Base-by-base conservation (phyloP, 2,329 filamentous ascomycete species). In the Xylogone sp. region DNA sequence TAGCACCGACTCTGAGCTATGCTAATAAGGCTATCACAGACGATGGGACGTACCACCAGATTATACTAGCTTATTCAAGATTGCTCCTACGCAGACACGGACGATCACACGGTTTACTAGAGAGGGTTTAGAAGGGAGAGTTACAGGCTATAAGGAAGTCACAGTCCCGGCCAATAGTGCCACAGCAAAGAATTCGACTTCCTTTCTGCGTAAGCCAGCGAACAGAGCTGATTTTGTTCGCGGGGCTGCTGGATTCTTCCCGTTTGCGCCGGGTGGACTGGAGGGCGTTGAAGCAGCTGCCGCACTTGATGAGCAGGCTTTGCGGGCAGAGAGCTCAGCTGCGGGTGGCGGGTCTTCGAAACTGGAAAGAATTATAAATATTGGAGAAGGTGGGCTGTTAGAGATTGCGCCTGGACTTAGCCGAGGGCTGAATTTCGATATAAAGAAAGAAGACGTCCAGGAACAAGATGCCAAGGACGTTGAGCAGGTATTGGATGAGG, bases 131-230 rank as follows among this genome's bases (percentile, higher is more conserved):
- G 91, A 97, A 70, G 94, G 94, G 20, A 82, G 87, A 48, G 93
- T 99, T 21, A 96, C 90, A 8, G 92, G 92, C 47, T 97, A 99
- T 70, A 88, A 86, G 65, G 94, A 97, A 68, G 89, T 97, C 47
- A 97, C 94, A 1, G 84, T 97, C 8, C 90, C 93, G 4, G 90
- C 90, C 29, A 88, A 85, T 62, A 95, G 88, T 62, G 90, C 88
- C 16, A 97, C 89, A 16, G 93, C 91, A 45, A 99, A 97, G 72
- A 96, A 96, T 65, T 97, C 91, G 2, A 97, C 92, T 0, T 96
- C 91, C 4, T 76, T 97, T 42, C 75, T 88, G 16, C 82, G 94
- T 44, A 95, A 95, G 65, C 93, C 93, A 3, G 93, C 90, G 13
- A 86, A 84, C 52, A 82, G 89, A 56, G 90, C 89, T 24, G 92